Base-by-base conservation (phyloP, 257 asterid genomes). In the Scutellaria barbata region DNA sequence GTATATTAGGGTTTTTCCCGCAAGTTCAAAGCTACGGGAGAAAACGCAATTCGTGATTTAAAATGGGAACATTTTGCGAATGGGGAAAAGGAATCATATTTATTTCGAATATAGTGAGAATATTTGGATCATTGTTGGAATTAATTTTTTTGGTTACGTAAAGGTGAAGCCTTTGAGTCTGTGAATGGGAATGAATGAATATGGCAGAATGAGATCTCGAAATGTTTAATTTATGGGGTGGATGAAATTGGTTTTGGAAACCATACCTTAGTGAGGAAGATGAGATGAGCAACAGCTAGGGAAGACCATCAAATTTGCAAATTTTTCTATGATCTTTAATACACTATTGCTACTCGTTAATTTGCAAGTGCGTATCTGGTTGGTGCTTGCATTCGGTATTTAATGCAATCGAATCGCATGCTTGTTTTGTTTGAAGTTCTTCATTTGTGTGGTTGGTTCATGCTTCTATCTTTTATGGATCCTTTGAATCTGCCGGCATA, bases 1-100 rank as follows among this genome's bases (percentile, higher is more conserved):
- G 30, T 18, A 39, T 37, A 54, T 76, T 76, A 76, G 76, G 68
- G 55, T 10, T 16, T 3, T n/a, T 52, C 25, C 25, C 46, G 0
- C n/a, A 40, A 57, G 61, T 48, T 74, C 8, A 40, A 17, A n/a
- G 70, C 54, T 35, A 2, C 12, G 56, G 0, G 18, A 17, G 8
- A 59, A 14, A 2, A 25, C 16, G 8, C 12, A 55, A 41, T 39
- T 0, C 17, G 17, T 5, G 10, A 8, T 8, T 7, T 6, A 56
- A 13, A 59, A 14, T 37, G 48, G 46, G 20, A 37, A 33, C 1
- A 9, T 42, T 60, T 58, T 18, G 25, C 9, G 10, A 8, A 16
- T 30, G 52, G 54, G 57, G 48, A 56, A 68, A 48, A 33, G 51
- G 9, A 54, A 18, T 14, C 18, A 13, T 62, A 33, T 37, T 53